Base-by-base conservation (phyloP, 805 yeast species). In the Pichia phayaonensis region DNA sequence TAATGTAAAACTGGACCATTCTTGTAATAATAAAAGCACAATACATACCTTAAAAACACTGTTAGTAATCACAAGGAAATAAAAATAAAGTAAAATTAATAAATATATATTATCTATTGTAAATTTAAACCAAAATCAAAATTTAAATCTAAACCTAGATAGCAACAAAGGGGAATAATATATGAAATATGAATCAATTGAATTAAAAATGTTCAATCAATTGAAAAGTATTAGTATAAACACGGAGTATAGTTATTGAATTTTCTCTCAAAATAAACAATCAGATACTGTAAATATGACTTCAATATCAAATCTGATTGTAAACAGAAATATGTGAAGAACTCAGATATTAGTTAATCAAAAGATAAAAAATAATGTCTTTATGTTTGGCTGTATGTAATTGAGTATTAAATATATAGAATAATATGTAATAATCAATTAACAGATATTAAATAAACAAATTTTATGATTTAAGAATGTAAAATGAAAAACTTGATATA, bases 11-110 rank as follows among this genome's bases (percentile, higher is more conserved):
- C 38, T 34, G 8, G 20, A 18, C 38, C 38, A 18, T 18, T 36
- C 2, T 18, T 36, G 40, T 15, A 36, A 36, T 36, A 23, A 24
- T 24, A 40, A 45, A 22, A 6, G 6, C 20, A 38, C 6, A 20
- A 42, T 22, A 48, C 52, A 38, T 52, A 52, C 52, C 45, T 36
- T 27, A 46, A 43, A 46, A 44, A 46, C 54, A 51, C 45, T 43
- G 38, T 50, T 16, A n/a, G 7, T 34, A 34, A 8, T 34, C 18
- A 34, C 38, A 34, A 34, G 38, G 16, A 34, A 34, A 34, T 34
- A 34, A 34, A 34, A 34, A 34, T 34, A n/a, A 34, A 34, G 36
- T n/a, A n/a, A n/a, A 34, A 34, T 34, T 34, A 34, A 31, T 31
- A 34, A n/a, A 34, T 34, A 34, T 18, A 34, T 16, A 34, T n/a